Evolutionary conservation across 371 early-diverging fungal species (phyloP), one percentile per base, ranked within the genome.

Genomic region (Scutellospora calospora): DNA sequence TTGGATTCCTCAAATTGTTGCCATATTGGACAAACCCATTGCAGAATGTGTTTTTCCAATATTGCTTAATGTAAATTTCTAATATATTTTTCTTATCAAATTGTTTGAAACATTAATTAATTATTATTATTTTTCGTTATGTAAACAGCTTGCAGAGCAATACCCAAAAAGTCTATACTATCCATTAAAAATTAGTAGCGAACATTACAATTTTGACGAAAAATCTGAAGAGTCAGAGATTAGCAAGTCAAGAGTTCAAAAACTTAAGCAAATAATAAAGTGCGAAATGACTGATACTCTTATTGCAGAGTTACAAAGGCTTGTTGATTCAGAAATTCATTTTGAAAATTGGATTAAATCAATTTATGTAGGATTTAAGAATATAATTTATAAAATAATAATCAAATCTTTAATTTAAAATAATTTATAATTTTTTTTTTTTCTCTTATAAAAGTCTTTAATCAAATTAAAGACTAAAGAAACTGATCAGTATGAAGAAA

Each of bases 121-220:
- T 22, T 57, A 6, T 2, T 63, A 14, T 22, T 57, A 6, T 2
- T 63, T 63, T 63, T 11, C 45, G 9, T 45, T 45, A 45, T 11
- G 11, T 9, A 45, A 45, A 45, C 45, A 69, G 69, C 69, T 69
- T 41, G 69, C 45, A 25, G 69, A 69, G 14, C 16, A 41, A 69
- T 45, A 38, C 14, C 69, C 69, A 8, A 25, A 41, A 12, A 69
- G 69, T 14, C 14, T 69, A 22, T 69, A 69, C 25, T 69, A 69
- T 69, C 49, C 69, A 14, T 22, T 69, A 5, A 69, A 35, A 11
- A 69, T 69, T 25, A 69, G 69, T 16, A 69, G 69, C 25, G 69
- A 69, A 69, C 41, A 69, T 69, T 69, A 69, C 41, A 69, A 69
- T 25, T 69, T 69, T 22, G 69, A 69, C 41, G 69, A 69, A 69